These are phyloP conservation scores for Arachnomyces sp. DNA, from an alignment of 2,329 filamentous ascomycete species.

Conservation along the genomic window DNA sequence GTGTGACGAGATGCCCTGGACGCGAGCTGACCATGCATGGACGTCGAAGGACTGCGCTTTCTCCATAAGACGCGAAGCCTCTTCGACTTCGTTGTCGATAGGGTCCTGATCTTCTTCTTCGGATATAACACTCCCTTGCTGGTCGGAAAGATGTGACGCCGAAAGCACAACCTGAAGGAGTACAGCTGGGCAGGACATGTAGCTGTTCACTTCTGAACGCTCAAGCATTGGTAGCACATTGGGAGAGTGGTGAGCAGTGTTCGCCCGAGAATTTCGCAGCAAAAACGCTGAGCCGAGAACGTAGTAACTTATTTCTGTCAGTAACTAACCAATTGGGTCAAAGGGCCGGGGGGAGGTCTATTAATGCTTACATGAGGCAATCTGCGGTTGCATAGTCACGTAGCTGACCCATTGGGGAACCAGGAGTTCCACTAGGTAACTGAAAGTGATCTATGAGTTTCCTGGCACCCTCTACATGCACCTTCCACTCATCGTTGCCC, in stretches of 20 bases:
- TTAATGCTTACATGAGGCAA: too few species aligned
- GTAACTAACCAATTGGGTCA: too few species aligned
- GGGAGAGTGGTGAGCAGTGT: background rate
- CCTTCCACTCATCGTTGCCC: conserved; percentile 43
- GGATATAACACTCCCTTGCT: background rate
- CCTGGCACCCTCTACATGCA: conserved; percentile 41
- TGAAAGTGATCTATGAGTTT: background rate
- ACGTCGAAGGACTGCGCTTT: background rate
- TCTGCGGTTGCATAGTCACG: conserved; percentile 2
- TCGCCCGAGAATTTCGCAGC: background rate
- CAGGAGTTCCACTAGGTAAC: background rate
- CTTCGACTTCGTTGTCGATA: background rate
- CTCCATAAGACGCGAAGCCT: conserved; percentile 3
- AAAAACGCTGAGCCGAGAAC: conserved; percentile 7
- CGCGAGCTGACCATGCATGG: conserved; percentile 1
- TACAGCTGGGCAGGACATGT: conserved; percentile 6
- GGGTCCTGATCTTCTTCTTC: conserved; percentile 1
- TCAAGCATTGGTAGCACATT: conserved; percentile 4
- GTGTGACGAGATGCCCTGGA: conserved; percentile 2
- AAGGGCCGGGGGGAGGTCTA: too few species aligned
- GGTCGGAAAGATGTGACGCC: conserved; percentile 3
- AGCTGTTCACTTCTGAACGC: conserved; percentile 7
- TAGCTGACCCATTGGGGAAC: conserved; percentile 2
- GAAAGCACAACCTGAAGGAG: conserved; percentile 5
- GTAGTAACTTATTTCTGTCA: conserved; percentile 2